Evolutionary conservation across 2,329 filamentous ascomycete genomes (phyloP).

Genomic region (Fusarium sp.): DNA sequence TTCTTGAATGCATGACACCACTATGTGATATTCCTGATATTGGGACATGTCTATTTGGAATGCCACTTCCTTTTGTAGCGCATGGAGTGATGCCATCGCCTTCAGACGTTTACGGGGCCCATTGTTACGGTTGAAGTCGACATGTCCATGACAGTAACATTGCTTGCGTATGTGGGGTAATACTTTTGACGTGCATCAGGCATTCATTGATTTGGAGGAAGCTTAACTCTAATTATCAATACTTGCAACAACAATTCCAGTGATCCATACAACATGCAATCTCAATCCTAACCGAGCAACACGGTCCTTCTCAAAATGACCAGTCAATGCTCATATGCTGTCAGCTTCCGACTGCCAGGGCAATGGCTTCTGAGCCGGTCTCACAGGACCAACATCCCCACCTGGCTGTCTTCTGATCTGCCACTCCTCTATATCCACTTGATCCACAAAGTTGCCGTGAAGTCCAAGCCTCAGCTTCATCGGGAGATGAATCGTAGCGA

Average conservation of each 20-base stretch:
- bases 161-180: background rate
- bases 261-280: background rate
- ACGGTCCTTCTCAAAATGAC: background rate
- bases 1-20: background rate
- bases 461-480: conserved; percentile 12
- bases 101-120: background rate
- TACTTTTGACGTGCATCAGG: background rate
- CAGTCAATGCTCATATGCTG: background rate
- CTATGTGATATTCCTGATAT: rapidly evolving
- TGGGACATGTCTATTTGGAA: rapidly evolving
- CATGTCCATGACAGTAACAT: background rate
- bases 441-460: conserved; percentile 17
- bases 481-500: background rate
- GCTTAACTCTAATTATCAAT: background rate
- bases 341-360: background rate
- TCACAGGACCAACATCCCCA: background rate
- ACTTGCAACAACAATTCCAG: rapidly evolving
- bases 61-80: rapidly evolving
- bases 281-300: rapidly evolving
- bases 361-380: background rate
- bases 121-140: rapidly evolving
- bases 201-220: rapidly evolving
- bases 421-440: conserved; percentile 15
- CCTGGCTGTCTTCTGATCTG: background rate
- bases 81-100: rapidly evolving